Conservation (phyloP, 192 early-diverging fungal species). For the Haplosporangium gracile region DNA sequence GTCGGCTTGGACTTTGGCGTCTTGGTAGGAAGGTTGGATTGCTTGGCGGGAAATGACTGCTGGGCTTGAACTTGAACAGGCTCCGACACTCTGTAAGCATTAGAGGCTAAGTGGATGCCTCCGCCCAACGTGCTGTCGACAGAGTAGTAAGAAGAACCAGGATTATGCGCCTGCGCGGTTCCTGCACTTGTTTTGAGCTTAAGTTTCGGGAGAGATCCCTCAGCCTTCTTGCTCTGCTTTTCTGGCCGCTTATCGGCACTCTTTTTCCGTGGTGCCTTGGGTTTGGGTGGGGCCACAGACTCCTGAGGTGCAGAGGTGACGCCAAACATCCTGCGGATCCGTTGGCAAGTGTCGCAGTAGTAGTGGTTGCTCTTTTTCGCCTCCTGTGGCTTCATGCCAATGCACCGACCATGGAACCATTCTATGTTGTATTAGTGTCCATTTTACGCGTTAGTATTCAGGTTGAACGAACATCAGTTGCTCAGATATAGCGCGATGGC, state of each 20-base stretch:
- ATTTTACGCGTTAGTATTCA: not conserved
- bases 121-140: not conserved
- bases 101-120: not conserved
- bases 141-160: not conserved
- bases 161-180: not conserved
- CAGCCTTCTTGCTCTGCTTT: slow-evolving; percentile 4
- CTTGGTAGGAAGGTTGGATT: not conserved
- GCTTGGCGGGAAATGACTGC: not conserved
- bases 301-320: slow-evolving; percentile 10
- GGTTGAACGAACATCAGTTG: not conserved
- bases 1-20: not conserved
- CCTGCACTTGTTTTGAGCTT: slow-evolving; percentile 10
- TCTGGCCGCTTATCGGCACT: slow-evolving; percentile 8
- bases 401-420: slow-evolving; percentile 71
- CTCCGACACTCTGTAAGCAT: not conserved
- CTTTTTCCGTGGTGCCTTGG: slow-evolving; percentile 20
- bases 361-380: slow-evolving; percentile 51
- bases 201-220: slow-evolving; percentile 5
- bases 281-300: slow-evolving; percentile 2
- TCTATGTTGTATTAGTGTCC: slow-evolving; percentile 39
- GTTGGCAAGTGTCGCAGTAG: slow-evolving; percentile 39
- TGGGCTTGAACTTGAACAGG: not conserved
- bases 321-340: slow-evolving; percentile 43
- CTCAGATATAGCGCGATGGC: not conserved
- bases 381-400: slow-evolving; percentile 60